phyloP scores from a whole-genome alignment of 306 rosid species.

The Malus asiatica region DNA sequence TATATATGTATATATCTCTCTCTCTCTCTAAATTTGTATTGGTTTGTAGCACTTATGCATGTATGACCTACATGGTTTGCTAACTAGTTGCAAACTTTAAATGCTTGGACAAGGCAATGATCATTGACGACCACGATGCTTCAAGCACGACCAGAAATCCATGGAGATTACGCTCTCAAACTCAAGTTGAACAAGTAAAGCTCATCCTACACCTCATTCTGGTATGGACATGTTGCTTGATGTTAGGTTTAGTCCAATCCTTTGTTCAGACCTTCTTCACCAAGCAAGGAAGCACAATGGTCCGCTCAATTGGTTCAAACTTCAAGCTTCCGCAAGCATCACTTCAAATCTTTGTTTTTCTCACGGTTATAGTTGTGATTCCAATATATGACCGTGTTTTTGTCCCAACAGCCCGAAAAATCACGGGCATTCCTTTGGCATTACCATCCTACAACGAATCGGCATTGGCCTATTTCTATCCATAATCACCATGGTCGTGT shows the following conservation, averaged over 20 bases:
- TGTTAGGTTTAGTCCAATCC: constrained; percentile 53
- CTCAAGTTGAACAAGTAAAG: constrained; percentile 64
- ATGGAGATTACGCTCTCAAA: constrained; percentile 58
- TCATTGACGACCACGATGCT: constrained; percentile 39
- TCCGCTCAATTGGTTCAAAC: constrained; percentile 41
- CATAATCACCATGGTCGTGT: constrained; percentile 40
- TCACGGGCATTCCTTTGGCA: constrained; percentile 45
- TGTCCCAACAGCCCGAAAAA: constrained; percentile 36
- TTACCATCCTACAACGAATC: constrained; percentile 59
- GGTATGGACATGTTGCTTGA: constrained; percentile 51
- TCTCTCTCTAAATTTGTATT: background rate
- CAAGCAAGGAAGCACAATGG: constrained; percentile 59
- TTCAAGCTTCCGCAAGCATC: constrained; percentile 58
- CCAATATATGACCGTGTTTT: constrained; percentile 48
- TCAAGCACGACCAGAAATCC: constrained; percentile 41
- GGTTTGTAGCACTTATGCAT: background rate
- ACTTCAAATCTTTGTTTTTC: constrained; percentile 44
- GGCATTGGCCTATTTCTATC: constrained; percentile 55
- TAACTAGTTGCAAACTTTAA: constrained; percentile 17
- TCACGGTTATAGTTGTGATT: constrained; percentile 30
- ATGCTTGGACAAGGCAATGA: constrained; percentile 52
- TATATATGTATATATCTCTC: too few relatives aligned
- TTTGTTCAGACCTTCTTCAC: constrained; percentile 44
- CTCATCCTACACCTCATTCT: constrained; percentile 49
- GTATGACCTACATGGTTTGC: background rate